A percentile compares a stretch with the other conserved stretches of the same genome.
phyloP scores from a whole-genome alignment of 2,329 filamentous ascomycete genomes.

The Septoria petroselini region DNA sequence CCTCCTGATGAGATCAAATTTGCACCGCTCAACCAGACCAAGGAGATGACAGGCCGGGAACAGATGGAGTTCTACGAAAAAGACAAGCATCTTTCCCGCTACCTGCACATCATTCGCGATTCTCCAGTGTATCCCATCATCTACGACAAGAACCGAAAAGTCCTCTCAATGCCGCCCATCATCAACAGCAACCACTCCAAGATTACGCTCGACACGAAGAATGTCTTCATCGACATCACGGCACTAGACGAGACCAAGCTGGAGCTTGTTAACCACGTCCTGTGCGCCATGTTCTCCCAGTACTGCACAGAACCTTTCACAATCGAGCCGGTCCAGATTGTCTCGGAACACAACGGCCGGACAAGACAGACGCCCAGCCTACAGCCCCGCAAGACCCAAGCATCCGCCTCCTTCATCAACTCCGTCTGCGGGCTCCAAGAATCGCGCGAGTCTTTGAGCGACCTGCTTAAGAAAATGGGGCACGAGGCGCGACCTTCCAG shows the following conservation, averaged over 20 bases:
- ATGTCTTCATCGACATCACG: constrained; percentile 96
- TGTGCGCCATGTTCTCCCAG: constrained; percentile 94
- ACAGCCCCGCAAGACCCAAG: constrained; percentile 69
- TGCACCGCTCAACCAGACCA: constrained; percentile 82
- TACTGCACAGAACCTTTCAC: constrained; percentile 88
- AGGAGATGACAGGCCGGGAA: constrained; percentile 81
- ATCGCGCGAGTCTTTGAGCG: constrained; percentile 70
- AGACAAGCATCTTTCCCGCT: constrained; percentile 87
- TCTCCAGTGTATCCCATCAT: constrained; percentile 94
- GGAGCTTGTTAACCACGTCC: constrained; percentile 90
- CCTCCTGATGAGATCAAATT: constrained; percentile 92
- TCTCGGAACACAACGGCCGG: constrained; percentile 85
- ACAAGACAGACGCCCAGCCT: constrained; percentile 79
- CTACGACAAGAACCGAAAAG: constrained; percentile 78
- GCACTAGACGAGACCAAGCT: constrained; percentile 95
- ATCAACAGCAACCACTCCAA: constrained; percentile 98
- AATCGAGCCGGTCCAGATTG: constrained; percentile 87
- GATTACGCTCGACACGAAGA: constrained; percentile 84
- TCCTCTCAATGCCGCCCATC: constrained; percentile 93
- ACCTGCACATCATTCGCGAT: constrained; percentile 90
- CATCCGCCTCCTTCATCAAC: constrained; percentile 91
- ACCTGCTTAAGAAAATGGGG: constrained; percentile 83
- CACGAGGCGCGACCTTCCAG: constrained; percentile 74
- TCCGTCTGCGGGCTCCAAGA: constrained; percentile 80
- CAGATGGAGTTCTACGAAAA: constrained; percentile 93